phyloP scores from a whole-genome alignment of 306 rosid species.

The Prunus davidiana region DNA sequence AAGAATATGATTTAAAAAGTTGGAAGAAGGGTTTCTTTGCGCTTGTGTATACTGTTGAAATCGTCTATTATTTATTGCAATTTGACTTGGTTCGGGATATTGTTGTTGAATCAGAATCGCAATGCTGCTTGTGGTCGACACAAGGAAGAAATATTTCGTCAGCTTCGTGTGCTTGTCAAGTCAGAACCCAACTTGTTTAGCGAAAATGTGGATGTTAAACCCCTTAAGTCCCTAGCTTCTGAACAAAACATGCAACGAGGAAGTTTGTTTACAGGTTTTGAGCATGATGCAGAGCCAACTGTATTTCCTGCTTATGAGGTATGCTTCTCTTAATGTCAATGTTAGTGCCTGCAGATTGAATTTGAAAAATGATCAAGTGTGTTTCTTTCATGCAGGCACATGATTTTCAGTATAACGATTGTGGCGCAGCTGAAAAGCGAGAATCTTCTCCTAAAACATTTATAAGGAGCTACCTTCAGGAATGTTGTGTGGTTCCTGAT shows the following conservation, averaged over 20 bases:
- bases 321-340: slow-evolving; percentile 21
- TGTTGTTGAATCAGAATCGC: slow-evolving; percentile 71
- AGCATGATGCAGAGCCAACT: slow-evolving; percentile 35
- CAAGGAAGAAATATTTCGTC: slow-evolving; percentile 70
- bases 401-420: slow-evolving; percentile 36
- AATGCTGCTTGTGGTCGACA: slow-evolving; percentile 74
- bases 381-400: slow-evolving; percentile 16
- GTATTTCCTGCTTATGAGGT: slow-evolving; percentile 48
- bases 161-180: slow-evolving; percentile 66
- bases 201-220: slow-evolving; percentile 20
- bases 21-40: no score
- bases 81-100: slow-evolving; percentile 37
- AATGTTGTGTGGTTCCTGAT: slow-evolving; percentile 28
- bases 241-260: slow-evolving; percentile 32
- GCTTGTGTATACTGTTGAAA: background rate
- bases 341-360: background rate
- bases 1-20: background rate
- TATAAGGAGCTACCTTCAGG: slow-evolving; percentile 32
- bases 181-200: slow-evolving; percentile 41
- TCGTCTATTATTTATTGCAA: slow-evolving; percentile 18
- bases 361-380: background rate
- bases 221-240: slow-evolving; percentile 14
- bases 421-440: slow-evolving; percentile 35
- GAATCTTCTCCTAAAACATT: slow-evolving; percentile 35
- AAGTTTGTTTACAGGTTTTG: slow-evolving; percentile 29